Evolutionary conservation across 768 basidiomycete genomes (phyloP).

Genomic region (Symmetrospora coprosmae): DNA sequence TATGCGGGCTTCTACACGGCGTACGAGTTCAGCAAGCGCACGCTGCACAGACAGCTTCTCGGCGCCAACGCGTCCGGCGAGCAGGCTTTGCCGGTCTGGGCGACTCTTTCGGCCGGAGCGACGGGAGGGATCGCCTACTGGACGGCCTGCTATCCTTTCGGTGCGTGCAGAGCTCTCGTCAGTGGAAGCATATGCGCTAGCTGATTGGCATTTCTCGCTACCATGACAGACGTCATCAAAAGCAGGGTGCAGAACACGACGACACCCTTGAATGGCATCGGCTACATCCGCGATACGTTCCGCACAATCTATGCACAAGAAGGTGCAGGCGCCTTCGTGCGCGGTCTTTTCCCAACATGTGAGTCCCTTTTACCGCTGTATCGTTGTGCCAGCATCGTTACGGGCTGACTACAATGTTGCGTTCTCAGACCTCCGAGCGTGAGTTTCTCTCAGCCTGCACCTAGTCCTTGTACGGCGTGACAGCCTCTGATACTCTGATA

Average conservation of each 20-base stretch:
- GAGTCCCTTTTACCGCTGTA: conserved; percentile 1
- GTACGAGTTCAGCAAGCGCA: conserved; percentile 77
- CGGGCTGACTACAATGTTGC: neutral
- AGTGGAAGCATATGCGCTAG: conserved; percentile 51
- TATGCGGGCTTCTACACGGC: conserved; percentile 56
- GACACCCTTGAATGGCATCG: conserved; percentile 26
- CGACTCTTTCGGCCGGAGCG: conserved; percentile 56
- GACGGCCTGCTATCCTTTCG: conserved; percentile 81
- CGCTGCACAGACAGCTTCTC: conserved; percentile 44
- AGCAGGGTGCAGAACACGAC: conserved; percentile 31
- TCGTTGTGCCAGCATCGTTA: too few relatives aligned
- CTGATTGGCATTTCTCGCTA: neutral
- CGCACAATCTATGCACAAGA: conserved; percentile 28
- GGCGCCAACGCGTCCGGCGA: conserved; percentile 12
- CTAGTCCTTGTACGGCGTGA: neutral
- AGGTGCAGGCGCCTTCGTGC: conserved; percentile 29
- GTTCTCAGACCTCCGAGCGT: conserved; percentile 23
- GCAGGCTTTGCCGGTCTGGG: conserved; percentile 63
- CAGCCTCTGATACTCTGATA: too few relatives aligned
- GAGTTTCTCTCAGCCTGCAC: neutral
- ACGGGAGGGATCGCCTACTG: conserved; percentile 63
- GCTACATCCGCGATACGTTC: conserved; percentile 31
- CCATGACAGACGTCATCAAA: conserved; percentile 24
- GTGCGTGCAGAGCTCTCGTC: conserved; percentile 40
- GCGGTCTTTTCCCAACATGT: conserved; percentile 34